phyloP scores from a whole-genome alignment of 306 rosid genomes.

The Rosa rugosa region DNA sequence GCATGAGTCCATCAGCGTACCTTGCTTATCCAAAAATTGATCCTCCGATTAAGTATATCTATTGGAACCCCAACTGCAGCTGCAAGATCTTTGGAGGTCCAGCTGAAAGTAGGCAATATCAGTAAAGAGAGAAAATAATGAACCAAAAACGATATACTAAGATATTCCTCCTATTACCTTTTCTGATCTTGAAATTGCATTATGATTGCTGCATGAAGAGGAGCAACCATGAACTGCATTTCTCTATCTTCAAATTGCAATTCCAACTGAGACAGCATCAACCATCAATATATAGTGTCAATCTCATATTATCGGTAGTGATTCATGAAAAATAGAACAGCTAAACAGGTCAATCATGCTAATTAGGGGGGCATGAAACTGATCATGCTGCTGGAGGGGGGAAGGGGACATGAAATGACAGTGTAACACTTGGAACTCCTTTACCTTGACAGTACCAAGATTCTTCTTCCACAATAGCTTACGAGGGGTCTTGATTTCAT shows the following conservation, averaged over 20 bases:
- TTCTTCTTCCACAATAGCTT: slow-evolving; percentile 90
- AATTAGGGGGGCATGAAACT: too few species aligned
- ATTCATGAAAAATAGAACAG: background rate
- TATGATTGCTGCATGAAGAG: slow-evolving; percentile 80
- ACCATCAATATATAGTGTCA: background rate
- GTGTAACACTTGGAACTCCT: slow-evolving; percentile 18
- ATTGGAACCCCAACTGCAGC: slow-evolving; percentile 72
- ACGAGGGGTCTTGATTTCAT: slow-evolving; percentile 95
- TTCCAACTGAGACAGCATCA: slow-evolving; percentile 60
- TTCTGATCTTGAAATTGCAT: slow-evolving; percentile 80
- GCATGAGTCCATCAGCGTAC: slow-evolving; percentile 31
- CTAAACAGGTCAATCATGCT: background rate
- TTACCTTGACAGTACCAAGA: slow-evolving; percentile 92
- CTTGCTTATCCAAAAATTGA: slow-evolving; percentile 90
- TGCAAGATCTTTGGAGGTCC: slow-evolving; percentile 77
- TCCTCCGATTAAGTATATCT: slow-evolving; percentile 72
- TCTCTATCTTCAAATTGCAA: slow-evolving; percentile 86
- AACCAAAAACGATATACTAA: slow-evolving; percentile 10
- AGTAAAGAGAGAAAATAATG: slow-evolving; percentile 8
- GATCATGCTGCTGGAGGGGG: background rate
- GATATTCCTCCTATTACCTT: slow-evolving; percentile 43
- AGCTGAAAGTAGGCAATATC: slow-evolving; percentile 50
- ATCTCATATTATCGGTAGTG: background rate
- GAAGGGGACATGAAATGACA: background rate
- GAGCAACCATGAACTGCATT: slow-evolving; percentile 76